These are phyloP conservation scores for Rhizophora apiculata DNA, from an alignment of 345 rosid genomes.

Conservation along the genomic window DNA sequence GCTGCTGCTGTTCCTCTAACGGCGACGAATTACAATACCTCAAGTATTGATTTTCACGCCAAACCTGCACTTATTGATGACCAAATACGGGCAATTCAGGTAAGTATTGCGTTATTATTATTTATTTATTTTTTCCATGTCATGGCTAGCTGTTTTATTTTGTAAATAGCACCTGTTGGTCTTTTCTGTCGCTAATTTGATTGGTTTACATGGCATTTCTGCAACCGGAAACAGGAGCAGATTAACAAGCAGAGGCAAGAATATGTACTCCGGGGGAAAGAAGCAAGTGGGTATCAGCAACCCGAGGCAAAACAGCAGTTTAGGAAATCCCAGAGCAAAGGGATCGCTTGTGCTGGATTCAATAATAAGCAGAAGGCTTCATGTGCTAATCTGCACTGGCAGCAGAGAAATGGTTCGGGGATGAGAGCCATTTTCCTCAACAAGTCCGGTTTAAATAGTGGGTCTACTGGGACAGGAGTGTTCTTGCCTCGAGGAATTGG, in stretches of 20 bases:
- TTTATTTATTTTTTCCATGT: neutral
- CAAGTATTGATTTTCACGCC: constrained; percentile 27
- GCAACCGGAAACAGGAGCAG: constrained; percentile 42
- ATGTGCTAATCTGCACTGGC: constrained; percentile 24
- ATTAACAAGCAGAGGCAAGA: constrained; percentile 28
- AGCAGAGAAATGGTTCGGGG: constrained; percentile 41
- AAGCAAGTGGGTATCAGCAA: neutral
- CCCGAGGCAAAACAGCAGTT: constrained; percentile 16
- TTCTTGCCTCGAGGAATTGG: constrained; percentile 64
- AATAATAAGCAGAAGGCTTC: constrained; percentile 16
- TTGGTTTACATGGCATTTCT: constrained; percentile 25
- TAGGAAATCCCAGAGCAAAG: constrained; percentile 21
- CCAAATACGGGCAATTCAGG: constrained; percentile 58
- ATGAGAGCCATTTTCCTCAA: constrained; percentile 64
- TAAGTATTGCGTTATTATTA: constrained; percentile 15
- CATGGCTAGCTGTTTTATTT: neutral
- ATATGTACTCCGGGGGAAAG: neutral
- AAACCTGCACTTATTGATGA: constrained; percentile 57
- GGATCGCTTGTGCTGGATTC: constrained; percentile 15
- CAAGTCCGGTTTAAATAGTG: constrained; percentile 40
- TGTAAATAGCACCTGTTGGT: neutral
- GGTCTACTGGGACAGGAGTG: constrained; percentile 84
- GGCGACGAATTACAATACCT: constrained; percentile 2
- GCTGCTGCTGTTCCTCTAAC: constrained; percentile 8
- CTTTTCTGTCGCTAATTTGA: neutral